A percentile compares a stretch with the other conserved stretches of the same genome.
phyloP scores from a whole-genome alignment of 441 rosid genomes.

The Erysimum cheiri region DNA sequence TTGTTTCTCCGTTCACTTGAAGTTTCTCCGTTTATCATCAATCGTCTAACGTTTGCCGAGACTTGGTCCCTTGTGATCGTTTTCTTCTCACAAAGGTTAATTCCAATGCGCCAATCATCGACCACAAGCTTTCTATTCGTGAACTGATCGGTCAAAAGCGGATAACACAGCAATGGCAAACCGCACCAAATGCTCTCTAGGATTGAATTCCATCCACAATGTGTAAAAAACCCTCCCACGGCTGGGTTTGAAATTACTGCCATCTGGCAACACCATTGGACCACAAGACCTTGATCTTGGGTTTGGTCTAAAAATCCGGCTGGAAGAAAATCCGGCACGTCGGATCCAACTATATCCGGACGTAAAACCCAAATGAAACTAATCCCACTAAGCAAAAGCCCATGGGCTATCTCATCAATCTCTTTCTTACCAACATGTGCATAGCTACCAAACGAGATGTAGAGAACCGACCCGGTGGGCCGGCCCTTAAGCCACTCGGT shows the following conservation, averaged over 20 bases:
- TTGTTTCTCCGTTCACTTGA: conserved; percentile 42
- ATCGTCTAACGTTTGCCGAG: conserved; percentile 45
- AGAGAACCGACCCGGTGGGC: conserved; percentile 61
- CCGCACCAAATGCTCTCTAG: conserved; percentile 45
- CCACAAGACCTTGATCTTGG: conserved; percentile 52
- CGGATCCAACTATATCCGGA: conserved; percentile 54
- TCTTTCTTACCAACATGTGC: conserved; percentile 61
- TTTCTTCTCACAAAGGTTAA: conserved; percentile 51
- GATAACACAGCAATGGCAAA: conserved; percentile 64
- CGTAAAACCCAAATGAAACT: conserved; percentile 65
- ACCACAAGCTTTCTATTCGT: conserved; percentile 68
- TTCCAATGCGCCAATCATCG: conserved; percentile 72
- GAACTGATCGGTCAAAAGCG: conserved; percentile 70
- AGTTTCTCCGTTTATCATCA: conserved; percentile 53
- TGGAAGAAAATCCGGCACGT: conserved; percentile 55
- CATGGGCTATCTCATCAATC: conserved; percentile 63
- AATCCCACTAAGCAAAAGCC: conserved; percentile 56
- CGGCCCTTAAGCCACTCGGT: conserved; percentile 59
- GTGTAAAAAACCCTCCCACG: conserved; percentile 72
- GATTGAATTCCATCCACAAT: conserved; percentile 76
- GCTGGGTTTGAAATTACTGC: conserved; percentile 52
- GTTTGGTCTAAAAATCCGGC: conserved; percentile 46
- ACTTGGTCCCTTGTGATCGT: conserved; percentile 51
- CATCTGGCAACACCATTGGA: conserved; percentile 67
- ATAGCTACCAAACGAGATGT: conserved; percentile 74